Conservation (phyloP, 2,329 filamentous ascomycete species). For the Neurospora crassa region DNA sequence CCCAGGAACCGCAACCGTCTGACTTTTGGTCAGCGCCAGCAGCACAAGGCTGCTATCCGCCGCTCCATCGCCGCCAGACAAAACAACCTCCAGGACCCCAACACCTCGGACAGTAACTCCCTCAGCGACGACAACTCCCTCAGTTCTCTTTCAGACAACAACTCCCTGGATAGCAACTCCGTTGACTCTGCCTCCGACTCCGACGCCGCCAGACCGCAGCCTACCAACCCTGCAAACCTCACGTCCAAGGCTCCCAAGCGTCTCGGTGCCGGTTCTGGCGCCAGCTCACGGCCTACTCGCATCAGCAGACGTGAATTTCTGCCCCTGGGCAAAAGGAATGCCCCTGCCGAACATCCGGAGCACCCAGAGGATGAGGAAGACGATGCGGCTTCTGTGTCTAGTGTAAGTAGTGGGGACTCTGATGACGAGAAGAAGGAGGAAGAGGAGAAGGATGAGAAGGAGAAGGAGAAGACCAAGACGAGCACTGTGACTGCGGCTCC, state of each 20-base stretch:
- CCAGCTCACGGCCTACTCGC: background rate
- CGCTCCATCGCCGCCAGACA: background rate
- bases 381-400: slow-evolving; percentile 1
- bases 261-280: background rate
- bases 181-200: background rate
- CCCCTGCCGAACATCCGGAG: background rate
- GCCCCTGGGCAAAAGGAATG: background rate
- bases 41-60: background rate
- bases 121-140: background rate
- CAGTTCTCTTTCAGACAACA: background rate
- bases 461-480: background rate
- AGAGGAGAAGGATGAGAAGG: background rate
- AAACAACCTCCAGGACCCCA: background rate
- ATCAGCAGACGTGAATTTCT: background rate
- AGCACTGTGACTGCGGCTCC: background rate
- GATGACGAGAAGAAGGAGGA: slow-evolving; percentile 6
- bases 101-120: background rate
- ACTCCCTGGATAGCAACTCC: background rate
- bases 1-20: background rate
- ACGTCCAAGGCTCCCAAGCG: background rate
- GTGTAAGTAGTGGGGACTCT: slow-evolving; percentile 1
- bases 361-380: slow-evolving; percentile 1
- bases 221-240: background rate
- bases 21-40: background rate
- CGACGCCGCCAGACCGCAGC: background rate